Evolutionary conservation across 805 yeast genomes (phyloP).

Genomic region (Nadsonia fulvescens): DNA sequence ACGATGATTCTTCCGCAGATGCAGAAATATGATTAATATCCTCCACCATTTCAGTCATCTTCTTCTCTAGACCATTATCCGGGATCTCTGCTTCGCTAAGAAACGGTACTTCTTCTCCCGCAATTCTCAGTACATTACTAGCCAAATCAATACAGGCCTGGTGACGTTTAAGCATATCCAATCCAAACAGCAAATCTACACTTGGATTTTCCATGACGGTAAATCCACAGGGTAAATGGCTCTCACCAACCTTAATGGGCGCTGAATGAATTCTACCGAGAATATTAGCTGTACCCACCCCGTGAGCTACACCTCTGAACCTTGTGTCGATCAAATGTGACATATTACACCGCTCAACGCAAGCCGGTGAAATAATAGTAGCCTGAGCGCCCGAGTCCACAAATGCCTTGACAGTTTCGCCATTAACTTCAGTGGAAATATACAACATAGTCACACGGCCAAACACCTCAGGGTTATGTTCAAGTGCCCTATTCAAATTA

Average conservation of each 20-base stretch:
- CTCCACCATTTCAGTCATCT: conserved; percentile 4
- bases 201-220: conserved; percentile 42
- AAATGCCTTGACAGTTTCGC: conserved; percentile 70
- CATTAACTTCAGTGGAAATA: conserved; percentile 61
- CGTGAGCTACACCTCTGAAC: conserved; percentile 67
- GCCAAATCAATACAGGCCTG: conserved; percentile 66
- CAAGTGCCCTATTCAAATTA: conserved; percentile 62
- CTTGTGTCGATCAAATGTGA: conserved; percentile 60
- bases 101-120: conserved; percentile 56
- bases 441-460: conserved; percentile 71
- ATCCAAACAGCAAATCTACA: conserved; percentile 60
- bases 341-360: conserved; percentile 60
- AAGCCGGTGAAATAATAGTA: conserved; percentile 58
- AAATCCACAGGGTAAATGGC: conserved; percentile 47
- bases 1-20: too few relatives aligned
- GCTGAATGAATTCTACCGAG: conserved; percentile 79
- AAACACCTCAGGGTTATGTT: conserved; percentile 80
- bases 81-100: conserved; percentile 58
- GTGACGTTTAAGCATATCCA: conserved; percentile 80
- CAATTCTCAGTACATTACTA: conserved; percentile 45
- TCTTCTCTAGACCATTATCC: conserved; percentile 15
- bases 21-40: background rate
- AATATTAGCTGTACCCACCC: conserved; percentile 72
- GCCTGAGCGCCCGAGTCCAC: conserved; percentile 94
- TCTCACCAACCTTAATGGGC: conserved; percentile 58